Base-by-base conservation (phyloP, 257 asterid species). In the Salvia hispanica region DNA sequence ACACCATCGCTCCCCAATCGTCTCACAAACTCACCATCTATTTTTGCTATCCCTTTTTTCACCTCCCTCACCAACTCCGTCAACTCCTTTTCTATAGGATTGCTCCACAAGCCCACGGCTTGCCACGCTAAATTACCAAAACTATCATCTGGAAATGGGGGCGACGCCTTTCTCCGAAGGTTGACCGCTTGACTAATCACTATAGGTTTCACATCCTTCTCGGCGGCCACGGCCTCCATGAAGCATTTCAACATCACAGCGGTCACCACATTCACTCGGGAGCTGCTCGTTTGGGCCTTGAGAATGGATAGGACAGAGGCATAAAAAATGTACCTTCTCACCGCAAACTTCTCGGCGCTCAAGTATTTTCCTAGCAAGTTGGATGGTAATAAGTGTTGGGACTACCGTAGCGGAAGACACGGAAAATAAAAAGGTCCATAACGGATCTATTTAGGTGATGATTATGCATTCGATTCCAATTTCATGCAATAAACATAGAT, bases 191-290 rank as follows among this genome's bases (percentile, higher is more conserved):
- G 69, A 40, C 54, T 64, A 5, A 64, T n/a, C 11, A 73, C 11
- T 5, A 36, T 50, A n/a, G 69, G 66, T 21, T 21, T 21, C 25
- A 21, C 25, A 21, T 21, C 25, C 25, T 21, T 21, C 25, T 21
- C 25, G 25, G 25, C 25, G 25, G 11, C 60, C 8, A 12, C 63
- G 2, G 18, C 63, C n/a, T 46, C 71, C 66, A 72, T 44, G 71
- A 63, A 72, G 21, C 48, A 62, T 37, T 56, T 72, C 76, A 71
- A 72, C 11, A 72, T 63, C 52, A 72, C 64, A 2, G 71, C 66
- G 7, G 71, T 54, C 10, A 63, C 31, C 8, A 53, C 42, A 53
- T 73, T 73, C 2, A 73, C 63, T 6, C 73, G 72, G 14, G 25
- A 8, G 6, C 11, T 18, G 0, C 4, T 3, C 12, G 69, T 59